phyloP scores from a whole-genome alignment of 139 green algal species.

The Tetradesmus obliquus region DNA sequence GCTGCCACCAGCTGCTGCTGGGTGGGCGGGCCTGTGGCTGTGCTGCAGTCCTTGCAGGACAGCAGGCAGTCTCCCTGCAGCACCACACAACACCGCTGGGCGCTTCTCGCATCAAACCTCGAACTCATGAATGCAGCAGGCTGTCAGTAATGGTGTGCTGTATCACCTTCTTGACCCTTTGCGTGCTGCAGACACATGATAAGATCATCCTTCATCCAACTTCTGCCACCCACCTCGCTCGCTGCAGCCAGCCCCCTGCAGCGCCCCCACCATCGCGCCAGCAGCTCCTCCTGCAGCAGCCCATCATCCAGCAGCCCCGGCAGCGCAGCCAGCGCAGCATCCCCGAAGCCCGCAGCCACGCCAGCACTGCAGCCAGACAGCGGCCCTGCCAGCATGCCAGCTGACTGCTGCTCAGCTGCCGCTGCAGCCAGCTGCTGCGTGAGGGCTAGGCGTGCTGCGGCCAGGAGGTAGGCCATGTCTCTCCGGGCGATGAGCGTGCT shows the following conservation, averaged over 20 bases:
- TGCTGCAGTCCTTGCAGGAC: slow-evolving; percentile 32
- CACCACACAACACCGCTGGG: not conserved
- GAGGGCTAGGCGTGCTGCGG: slow-evolving; percentile 45
- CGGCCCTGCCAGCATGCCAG: not conserved
- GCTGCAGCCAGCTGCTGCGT: slow-evolving; percentile 49
- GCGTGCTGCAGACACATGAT: not conserved
- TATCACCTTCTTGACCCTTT: not conserved
- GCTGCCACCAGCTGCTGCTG: slow-evolving; percentile 55
- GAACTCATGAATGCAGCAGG: not conserved
- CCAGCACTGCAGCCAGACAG: slow-evolving; percentile 31
- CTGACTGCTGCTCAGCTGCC: not conserved
- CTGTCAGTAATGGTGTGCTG: not conserved
- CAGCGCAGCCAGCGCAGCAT: slow-evolving; percentile 57
- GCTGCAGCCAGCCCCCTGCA: slow-evolving; percentile 48
- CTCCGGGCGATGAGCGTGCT: slow-evolving; percentile 53
- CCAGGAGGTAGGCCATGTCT: slow-evolving; percentile 52
- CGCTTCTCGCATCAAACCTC: no score
- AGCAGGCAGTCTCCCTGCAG: slow-evolving; percentile 19
- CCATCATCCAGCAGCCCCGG: slow-evolving; percentile 50
- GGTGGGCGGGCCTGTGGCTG: slow-evolving; percentile 41
- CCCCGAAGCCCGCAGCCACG: slow-evolving; percentile 19
- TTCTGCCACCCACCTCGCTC: not conserved
- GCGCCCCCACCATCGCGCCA: slow-evolving; percentile 55
- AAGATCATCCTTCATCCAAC: not conserved
- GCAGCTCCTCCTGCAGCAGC: slow-evolving; percentile 58